Conservation (phyloP, 1,284 basidiomycete genomes). For the Sanguinoderma infundibulare region DNA sequence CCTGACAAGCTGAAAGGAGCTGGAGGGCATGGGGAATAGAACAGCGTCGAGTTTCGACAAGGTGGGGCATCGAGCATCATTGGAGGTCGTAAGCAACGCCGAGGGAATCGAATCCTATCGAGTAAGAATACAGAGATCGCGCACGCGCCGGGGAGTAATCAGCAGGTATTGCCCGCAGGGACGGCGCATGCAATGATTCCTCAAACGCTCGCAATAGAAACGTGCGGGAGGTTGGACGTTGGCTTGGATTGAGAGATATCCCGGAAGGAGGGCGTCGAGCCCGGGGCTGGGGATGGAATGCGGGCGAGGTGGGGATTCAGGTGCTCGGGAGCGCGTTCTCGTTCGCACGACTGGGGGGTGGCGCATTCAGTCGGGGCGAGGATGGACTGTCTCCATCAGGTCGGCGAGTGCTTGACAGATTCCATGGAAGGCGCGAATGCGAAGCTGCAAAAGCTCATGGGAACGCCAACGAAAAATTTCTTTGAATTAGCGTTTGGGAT, state of each 20-base stretch:
- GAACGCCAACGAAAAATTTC: background rate
- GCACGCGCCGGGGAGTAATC: background rate
- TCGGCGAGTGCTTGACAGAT: background rate
- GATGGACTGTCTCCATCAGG: background rate
- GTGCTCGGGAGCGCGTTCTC: background rate
- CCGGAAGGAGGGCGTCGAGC: background rate
- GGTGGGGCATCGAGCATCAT: background rate
- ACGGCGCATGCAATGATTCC: background rate
- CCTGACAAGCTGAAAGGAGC: slow-evolving; percentile 4
- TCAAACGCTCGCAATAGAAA: background rate
- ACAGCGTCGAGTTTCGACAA: slow-evolving; percentile 1
- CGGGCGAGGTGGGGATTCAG: background rate
- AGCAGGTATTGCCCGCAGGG: background rate
- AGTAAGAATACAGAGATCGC: background rate
- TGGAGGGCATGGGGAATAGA: slow-evolving; percentile 3
- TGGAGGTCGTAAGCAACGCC: background rate
- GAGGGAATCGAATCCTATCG: background rate
- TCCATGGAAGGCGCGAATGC: background rate
- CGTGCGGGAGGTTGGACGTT: background rate
- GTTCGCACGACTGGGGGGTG: background rate
- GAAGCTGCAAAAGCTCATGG: background rate
- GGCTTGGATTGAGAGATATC: background rate
- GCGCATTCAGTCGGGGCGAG: background rate
- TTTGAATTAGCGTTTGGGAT: slow-evolving; percentile 9
- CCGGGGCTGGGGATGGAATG: background rate